Evolutionary conservation across 352 stramenopile species (phyloP).

Genomic region (Phytopythium delawarense): DNA sequence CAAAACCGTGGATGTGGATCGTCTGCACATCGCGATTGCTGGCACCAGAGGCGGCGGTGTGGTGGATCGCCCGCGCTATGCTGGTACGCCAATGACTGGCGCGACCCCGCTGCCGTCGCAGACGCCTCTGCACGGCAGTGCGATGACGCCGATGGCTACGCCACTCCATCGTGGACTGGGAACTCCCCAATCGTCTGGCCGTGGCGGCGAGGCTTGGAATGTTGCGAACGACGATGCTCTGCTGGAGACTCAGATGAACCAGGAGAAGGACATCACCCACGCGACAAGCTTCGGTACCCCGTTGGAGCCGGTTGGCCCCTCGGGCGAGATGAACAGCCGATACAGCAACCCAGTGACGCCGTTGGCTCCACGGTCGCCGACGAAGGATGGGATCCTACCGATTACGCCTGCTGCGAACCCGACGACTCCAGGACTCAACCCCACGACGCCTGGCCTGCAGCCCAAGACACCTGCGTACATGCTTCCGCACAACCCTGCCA

Average conservation of each 20-base stretch:
- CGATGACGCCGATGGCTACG: conserved; percentile 86
- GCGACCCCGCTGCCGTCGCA: conserved; percentile 77
- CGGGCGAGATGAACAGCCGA: conserved; percentile 53
- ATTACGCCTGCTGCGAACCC: conserved; percentile 68
- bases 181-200: conserved; percentile 63
- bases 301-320: conserved; percentile 68
- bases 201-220: conserved; percentile 75
- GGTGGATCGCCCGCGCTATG: conserved; percentile 66
- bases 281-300: conserved; percentile 83
- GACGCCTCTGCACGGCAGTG: conserved; percentile 78
- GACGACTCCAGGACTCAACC: conserved; percentile 75
- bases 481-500: conserved; percentile 74
- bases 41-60: conserved; percentile 76
- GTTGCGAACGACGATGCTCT: conserved; percentile 84
- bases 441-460: conserved; percentile 76
- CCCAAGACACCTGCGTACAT: conserved; percentile 75
- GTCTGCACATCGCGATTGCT: conserved; percentile 70
- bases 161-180: conserved; percentile 78
- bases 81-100: conserved; percentile 72
- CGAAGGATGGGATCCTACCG: conserved; percentile 55
- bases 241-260: conserved; percentile 84
- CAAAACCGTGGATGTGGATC: conserved; percentile 84
- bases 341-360: conserved; percentile 48
- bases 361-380: conserved; percentile 63
- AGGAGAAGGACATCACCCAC: conserved; percentile 88